Conservation (phyloP, 306 rosid genomes). For the Spatholobus suberectus region DNA sequence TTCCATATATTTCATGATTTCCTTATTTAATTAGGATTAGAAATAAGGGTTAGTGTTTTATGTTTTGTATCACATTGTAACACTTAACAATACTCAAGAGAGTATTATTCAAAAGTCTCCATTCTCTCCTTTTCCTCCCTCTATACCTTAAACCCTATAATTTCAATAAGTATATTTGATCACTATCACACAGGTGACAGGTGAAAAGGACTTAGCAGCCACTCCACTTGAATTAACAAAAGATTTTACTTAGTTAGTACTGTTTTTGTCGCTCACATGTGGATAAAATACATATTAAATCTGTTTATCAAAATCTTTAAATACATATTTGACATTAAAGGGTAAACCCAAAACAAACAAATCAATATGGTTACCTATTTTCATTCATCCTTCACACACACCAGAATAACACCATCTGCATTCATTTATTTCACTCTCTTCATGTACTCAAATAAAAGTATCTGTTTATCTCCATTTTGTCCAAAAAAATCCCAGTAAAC, state of each 20-base stretch:
- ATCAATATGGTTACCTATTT: neutral
- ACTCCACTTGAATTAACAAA: neutral
- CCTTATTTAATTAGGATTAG: too few relatives aligned
- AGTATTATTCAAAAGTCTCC: neutral
- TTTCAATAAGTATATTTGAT: neutral
- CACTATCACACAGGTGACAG: neutral
- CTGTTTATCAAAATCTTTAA: neutral
- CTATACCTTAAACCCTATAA: neutral
- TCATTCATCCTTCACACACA: neutral
- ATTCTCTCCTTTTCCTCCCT: neutral
- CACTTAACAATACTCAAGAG: neutral
- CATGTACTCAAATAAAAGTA: neutral
- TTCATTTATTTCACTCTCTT: constrained; percentile 8
- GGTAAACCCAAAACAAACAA: neutral
- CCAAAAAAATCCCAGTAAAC: too few relatives aligned
- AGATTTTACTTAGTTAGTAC: neutral
- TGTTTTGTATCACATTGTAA: neutral
- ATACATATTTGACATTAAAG: neutral
- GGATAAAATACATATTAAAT: neutral
- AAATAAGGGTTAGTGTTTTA: too few relatives aligned
- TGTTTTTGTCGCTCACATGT: neutral
- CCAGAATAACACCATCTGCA: neutral
- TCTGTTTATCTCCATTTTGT: neutral
- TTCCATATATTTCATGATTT: too few relatives aligned
- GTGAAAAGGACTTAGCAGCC: neutral